These are phyloP conservation scores for Pseudozyma thailandica DNA, from an alignment of 1,284 basidiomycete genomes.

Conservation along the genomic window DNA sequence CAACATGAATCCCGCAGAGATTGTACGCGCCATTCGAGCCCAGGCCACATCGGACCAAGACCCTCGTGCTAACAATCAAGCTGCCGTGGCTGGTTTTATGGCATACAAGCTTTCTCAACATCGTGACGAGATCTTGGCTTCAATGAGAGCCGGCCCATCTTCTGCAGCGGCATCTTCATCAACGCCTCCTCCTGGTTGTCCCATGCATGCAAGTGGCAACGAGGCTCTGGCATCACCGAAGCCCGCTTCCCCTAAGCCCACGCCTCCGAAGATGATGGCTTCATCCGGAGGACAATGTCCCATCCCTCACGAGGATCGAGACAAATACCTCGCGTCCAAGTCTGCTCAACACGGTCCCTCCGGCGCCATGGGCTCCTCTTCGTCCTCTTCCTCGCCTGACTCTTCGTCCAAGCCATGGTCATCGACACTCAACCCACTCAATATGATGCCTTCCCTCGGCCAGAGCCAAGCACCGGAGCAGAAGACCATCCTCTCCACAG, in stretches of 20 bases:
- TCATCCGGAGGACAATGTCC: constrained; percentile 46
- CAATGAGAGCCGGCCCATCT: constrained; percentile 17
- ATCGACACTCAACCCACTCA: constrained; percentile 76
- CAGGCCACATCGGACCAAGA: constrained; percentile 25
- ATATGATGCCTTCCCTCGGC: constrained; percentile 86
- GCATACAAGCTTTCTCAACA: constrained; percentile 48
- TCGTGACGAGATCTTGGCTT: constrained; percentile 33
- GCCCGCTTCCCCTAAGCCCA: constrained; percentile 9
- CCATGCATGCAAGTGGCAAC: constrained; percentile 48
- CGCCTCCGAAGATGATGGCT: constrained; percentile 35
- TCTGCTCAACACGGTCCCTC: constrained; percentile 6
- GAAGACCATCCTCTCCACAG: constrained; percentile 76
- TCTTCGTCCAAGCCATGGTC: constrained; percentile 45
- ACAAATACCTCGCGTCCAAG: constrained; percentile 41
- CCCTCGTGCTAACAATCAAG: constrained; percentile 45
- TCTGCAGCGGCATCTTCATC: constrained; percentile 14
- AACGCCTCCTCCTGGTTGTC: constrained; percentile 52
- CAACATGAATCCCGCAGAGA: constrained; percentile 36
- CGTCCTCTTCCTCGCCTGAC: constrained; percentile 10
- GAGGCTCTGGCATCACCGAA: neutral
- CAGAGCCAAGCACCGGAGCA: constrained; percentile 77
- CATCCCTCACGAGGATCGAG: constrained; percentile 49
- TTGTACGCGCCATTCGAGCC: constrained; percentile 44
- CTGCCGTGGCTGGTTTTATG: constrained; percentile 50
- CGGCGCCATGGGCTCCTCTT: constrained; percentile 21